phyloP scores from a whole-genome alignment of 2,329 filamentous ascomycete genomes.

The Xylaria sp. region DNA sequence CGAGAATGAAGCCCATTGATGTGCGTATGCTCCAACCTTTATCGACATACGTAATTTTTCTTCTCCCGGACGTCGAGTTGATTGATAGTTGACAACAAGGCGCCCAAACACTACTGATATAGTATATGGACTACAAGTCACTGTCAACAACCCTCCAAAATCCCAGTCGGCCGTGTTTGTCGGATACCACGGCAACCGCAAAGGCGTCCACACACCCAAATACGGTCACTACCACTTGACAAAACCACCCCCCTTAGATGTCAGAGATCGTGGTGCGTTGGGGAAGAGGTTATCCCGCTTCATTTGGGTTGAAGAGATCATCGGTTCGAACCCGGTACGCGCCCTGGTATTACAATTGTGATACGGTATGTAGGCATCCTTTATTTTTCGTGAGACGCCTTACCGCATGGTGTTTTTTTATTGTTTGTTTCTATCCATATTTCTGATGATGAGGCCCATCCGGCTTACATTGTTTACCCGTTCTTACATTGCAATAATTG shows the following conservation, averaged over 20 bases:
- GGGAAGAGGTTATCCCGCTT: constrained; percentile 28
- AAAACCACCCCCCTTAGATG: not conserved
- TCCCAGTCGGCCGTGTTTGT: not conserved
- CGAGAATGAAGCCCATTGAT: too few species aligned
- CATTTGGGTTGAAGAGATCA: constrained; percentile 27
- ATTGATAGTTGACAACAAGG: too few species aligned
- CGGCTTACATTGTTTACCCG: too few species aligned
- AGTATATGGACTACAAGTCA: too few species aligned
- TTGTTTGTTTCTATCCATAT: too few species aligned
- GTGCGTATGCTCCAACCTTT: too few species aligned
- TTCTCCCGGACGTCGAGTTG: too few species aligned
- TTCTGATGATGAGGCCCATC: too few species aligned
- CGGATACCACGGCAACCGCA: not conserved
- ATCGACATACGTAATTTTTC: too few species aligned
- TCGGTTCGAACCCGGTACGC: constrained; percentile 26
- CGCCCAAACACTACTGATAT: not conserved
- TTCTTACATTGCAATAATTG: too few species aligned
- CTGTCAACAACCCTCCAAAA: too few species aligned
- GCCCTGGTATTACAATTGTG: not conserved
- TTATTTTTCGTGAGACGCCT: not conserved
- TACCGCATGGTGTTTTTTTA: too few species aligned
- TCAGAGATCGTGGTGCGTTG: constrained; percentile 6
- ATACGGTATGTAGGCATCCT: not conserved
- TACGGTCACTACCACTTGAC: not conserved
- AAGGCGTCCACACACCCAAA: not conserved